A percentile compares a stretch with the other conserved stretches of the same genome.
These are phyloP conservation scores for Fraxinus platypoda DNA, from an alignment of 305 asterid genomes.

Conservation along the genomic window DNA sequence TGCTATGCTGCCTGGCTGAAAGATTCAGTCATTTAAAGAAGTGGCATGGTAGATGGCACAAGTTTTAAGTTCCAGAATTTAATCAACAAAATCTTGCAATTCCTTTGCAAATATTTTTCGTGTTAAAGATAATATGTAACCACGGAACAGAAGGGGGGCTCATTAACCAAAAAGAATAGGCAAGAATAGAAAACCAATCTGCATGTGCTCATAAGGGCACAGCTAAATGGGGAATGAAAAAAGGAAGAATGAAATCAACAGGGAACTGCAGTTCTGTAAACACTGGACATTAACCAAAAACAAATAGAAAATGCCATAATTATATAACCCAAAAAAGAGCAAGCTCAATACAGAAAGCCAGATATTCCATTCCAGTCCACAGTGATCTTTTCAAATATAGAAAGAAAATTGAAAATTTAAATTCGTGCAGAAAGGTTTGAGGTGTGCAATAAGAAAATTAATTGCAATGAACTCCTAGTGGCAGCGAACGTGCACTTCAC, in stretches of 20 bases:
- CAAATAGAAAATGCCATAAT: not conserved
- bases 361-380: not conserved
- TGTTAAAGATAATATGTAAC: constrained; percentile 14
- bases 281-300: constrained; percentile 5
- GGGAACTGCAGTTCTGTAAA: not conserved
- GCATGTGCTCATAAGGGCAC: constrained; percentile 4
- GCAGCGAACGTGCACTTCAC: not conserved
- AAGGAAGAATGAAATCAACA: constrained; percentile 9
- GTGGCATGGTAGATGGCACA: constrained; percentile 12
- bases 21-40: constrained; percentile 12
- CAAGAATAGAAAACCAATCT: not conserved
- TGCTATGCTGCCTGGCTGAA: not conserved
- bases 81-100: constrained; percentile 16
- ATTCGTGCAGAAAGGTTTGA: not conserved
- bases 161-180: not conserved
- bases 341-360: not conserved
- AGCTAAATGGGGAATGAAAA: constrained; percentile 2
- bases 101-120: not conserved
- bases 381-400: not conserved
- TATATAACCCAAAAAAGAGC: not conserved
- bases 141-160: constrained; percentile 1
- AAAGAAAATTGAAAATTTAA: not conserved
- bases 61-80: not conserved
- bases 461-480: not conserved
- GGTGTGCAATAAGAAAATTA: not conserved